Percentiles rank a stretch among this genome's conserved stretches.
phyloP scores from a whole-genome alignment of 805 yeast genomes.

The Pichia thaimueangensis region DNA sequence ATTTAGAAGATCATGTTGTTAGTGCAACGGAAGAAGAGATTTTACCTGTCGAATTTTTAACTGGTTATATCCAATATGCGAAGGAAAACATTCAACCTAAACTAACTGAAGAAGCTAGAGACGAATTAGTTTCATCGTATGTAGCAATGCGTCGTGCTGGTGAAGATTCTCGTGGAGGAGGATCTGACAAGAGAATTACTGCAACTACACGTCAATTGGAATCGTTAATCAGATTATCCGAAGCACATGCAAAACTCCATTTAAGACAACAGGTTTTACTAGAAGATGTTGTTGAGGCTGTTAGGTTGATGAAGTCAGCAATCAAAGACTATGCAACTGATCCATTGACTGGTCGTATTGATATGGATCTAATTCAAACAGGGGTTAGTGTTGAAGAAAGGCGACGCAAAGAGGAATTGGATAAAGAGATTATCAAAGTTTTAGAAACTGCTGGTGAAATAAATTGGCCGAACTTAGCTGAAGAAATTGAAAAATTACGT shows the following conservation, averaged over 20 bases:
- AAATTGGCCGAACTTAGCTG: slow-evolving; percentile 51
- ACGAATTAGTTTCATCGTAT: slow-evolving; percentile 77
- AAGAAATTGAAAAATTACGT: slow-evolving; percentile 40
- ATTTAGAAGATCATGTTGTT: slow-evolving; percentile 79
- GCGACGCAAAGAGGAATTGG: slow-evolving; percentile 64
- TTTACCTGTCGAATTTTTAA: slow-evolving; percentile 80
- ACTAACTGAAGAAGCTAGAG: slow-evolving; percentile 73
- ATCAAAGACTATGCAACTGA: slow-evolving; percentile 98
- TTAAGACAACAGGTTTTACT: slow-evolving; percentile 64
- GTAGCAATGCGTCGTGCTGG: slow-evolving; percentile 94
- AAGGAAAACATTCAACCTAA: slow-evolving; percentile 78
- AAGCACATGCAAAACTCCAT: slow-evolving; percentile 97
- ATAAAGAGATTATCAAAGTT: slow-evolving; percentile 50
- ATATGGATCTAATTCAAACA: slow-evolving; percentile 94
- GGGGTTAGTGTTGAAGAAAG: slow-evolving; percentile 89
- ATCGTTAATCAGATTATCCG: slow-evolving; percentile 88
- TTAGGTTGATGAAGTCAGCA: slow-evolving; percentile 85
- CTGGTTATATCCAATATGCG: slow-evolving; percentile 90
- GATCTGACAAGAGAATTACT: slow-evolving; percentile 85
- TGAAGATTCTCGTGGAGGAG: slow-evolving; percentile 62
- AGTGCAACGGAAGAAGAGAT: slow-evolving; percentile 63
- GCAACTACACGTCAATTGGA: slow-evolving; percentile 98
- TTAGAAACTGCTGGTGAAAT: slow-evolving; percentile 48
- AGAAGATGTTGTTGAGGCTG: slow-evolving; percentile 87
- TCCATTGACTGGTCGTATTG: slow-evolving; percentile 93